Percentiles rank a stretch among this genome's conserved stretches.
Conservation (phyloP, 805 yeast species). For the Kuraishia piskuri region DNA sequence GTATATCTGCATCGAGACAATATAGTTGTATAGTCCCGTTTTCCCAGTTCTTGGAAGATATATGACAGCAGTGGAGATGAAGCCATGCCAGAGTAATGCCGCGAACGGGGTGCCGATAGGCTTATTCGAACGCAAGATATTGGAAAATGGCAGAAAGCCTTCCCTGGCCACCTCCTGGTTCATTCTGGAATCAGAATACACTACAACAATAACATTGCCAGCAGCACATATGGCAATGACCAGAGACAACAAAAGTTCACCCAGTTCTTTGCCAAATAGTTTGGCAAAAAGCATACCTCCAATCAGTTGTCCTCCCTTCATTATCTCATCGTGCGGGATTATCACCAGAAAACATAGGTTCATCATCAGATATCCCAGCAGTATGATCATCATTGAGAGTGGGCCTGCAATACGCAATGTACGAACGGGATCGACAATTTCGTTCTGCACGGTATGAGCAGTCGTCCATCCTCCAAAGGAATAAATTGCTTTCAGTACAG, state of each 20-base stretch:
- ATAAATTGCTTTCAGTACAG: constrained; percentile 36
- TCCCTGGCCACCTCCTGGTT: constrained; percentile 41
- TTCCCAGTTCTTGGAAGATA: constrained; percentile 9
- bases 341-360: constrained; percentile 37
- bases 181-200: constrained; percentile 36
- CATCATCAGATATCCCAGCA: constrained; percentile 29
- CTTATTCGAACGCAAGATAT: constrained; percentile 34
- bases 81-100: constrained; percentile 23
- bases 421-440: constrained; percentile 35
- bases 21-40: constrained; percentile 24
- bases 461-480: constrained; percentile 42
- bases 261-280: constrained; percentile 32
- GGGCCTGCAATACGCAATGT: constrained; percentile 40
- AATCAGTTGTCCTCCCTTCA: constrained; percentile 29
- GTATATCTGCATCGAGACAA: constrained; percentile 37
- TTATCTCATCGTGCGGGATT: constrained; percentile 32
- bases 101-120: constrained; percentile 39
- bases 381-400: constrained; percentile 26
- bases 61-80: constrained; percentile 13
- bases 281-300: constrained; percentile 37
- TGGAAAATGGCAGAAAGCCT: constrained; percentile 36
- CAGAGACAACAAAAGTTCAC: constrained; percentile 30
- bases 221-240: constrained; percentile 39
- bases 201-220: constrained; percentile 39
- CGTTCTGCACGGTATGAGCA: constrained; percentile 38